Conservation (phyloP, 108 stramenopile genomes). For the Cyclotella baltica region DNA sequence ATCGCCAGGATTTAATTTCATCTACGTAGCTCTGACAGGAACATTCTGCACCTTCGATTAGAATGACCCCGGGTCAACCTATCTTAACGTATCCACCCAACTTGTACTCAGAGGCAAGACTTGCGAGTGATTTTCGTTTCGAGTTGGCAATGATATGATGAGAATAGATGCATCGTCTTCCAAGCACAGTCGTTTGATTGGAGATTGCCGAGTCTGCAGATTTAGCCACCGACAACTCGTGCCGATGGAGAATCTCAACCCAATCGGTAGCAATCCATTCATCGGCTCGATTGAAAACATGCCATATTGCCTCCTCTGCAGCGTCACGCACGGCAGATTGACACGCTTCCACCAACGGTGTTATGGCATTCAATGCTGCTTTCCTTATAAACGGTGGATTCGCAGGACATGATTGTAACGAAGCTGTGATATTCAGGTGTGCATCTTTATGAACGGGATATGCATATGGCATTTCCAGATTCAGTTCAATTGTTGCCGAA, state of each 20-base stretch:
- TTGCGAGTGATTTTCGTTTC: constrained; percentile 69
- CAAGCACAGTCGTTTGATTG: constrained; percentile 34
- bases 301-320: constrained; percentile 67
- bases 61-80: constrained; percentile 85
- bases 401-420: constrained; percentile 23
- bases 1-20: constrained; percentile 68
- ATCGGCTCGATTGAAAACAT: constrained; percentile 65
- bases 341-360: constrained; percentile 46
- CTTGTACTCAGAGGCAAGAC: constrained; percentile 61
- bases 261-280: constrained; percentile 77
- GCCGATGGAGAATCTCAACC: constrained; percentile 29
- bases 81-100: constrained; percentile 81
- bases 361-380: constrained; percentile 58
- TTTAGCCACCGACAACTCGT: background rate
- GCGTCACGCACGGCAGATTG: constrained; percentile 30
- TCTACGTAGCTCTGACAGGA: constrained; percentile 70
- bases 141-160: constrained; percentile 89
- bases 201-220: background rate
- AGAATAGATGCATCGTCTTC: constrained; percentile 76
- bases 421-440: constrained; percentile 12
- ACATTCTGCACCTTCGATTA: constrained; percentile 75
- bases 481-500: constrained; percentile 40
- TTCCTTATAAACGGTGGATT: constrained; percentile 43
- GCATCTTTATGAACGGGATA: constrained; percentile 56
- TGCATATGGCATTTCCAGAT: constrained; percentile 53